Percentiles rank a stretch among this genome's conserved stretches.
phyloP scores from a whole-genome alignment of 108 stramenopile species.

The Parietichytrium sp. region DNA sequence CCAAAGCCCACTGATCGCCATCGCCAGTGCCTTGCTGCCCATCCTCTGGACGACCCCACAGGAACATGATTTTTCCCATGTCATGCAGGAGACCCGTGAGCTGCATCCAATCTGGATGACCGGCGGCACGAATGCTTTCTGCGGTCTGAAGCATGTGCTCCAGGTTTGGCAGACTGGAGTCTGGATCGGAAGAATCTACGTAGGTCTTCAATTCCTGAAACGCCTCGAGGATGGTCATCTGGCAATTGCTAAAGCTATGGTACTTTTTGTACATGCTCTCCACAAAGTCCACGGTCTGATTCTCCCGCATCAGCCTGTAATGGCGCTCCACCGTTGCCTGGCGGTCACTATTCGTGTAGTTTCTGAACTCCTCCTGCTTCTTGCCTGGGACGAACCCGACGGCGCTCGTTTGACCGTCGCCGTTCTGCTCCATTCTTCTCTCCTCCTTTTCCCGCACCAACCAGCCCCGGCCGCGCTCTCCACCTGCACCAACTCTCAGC shows the following conservation, averaged over 20 bases:
- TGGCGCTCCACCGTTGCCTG: conserved; percentile 62
- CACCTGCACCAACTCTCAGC: too few relatives aligned
- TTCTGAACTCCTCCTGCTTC: conserved; percentile 64
- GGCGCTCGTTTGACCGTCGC: too few relatives aligned
- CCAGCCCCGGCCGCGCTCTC: too few relatives aligned
- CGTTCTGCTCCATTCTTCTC: too few relatives aligned
- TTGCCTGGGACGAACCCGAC: conserved; percentile 52
- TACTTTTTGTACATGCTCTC: conserved; percentile 69
- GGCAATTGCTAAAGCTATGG: conserved; percentile 54
- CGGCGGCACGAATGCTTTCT: conserved; percentile 70
- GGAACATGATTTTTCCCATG: conserved; percentile 79
- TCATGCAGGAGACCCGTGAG: conserved; percentile 73
- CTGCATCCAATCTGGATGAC: conserved; percentile 77
- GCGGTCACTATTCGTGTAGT: conserved; percentile 54
- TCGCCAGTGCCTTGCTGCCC: conserved; percentile 70
- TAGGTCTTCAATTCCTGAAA: conserved; percentile 70
- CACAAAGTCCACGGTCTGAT: conserved; percentile 49
- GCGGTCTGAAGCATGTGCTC: conserved; percentile 75
- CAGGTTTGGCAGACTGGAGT: conserved; percentile 70
- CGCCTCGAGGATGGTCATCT: conserved; percentile 75
- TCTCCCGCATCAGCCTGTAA: conserved; percentile 63
- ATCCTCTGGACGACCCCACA: conserved; percentile 69
- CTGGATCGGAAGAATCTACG: conserved; percentile 76
- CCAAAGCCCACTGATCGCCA: conserved; percentile 76
- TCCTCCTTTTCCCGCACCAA: too few relatives aligned